Base-by-base conservation (phyloP, 176 grass and related monocot genomes). In the Aechmea fasciata region DNA sequence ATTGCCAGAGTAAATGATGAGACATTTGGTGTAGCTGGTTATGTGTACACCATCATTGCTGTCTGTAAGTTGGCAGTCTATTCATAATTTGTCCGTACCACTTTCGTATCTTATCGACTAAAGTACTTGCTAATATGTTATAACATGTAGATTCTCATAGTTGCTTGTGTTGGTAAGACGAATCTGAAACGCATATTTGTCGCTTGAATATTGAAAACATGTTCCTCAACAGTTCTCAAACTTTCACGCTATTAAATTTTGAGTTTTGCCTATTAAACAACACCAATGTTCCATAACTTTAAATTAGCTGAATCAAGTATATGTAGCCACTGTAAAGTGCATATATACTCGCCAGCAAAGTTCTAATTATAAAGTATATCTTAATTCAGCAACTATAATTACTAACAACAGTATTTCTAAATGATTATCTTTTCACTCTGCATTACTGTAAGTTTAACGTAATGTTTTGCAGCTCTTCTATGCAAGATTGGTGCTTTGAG, bases 1-100 rank as follows among this genome's bases (percentile, higher is more conserved):
- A 91, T 96, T 53, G 83, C 88, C 3, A 84, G 87, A 79, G 69
- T 86, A 19, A 84, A 74, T 26, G 92, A 96, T 51, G 51, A 69
- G 11, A 84, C 81, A 71, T 89, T 96, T 9, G 92, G 88, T 7
- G 87, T 85, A 83, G 85, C 83, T 51, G 88, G 88, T n/a, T 96
- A 96, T 74, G 78, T 77, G 20, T 96, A 96, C 48, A 89, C 92
- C 9, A 91, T 91, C 63, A 96, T 96, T 70, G 92, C 92, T 73
- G 87, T 91, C 63, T 89, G 92, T 96, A 89, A 96, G 92, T 87
- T 73, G 51, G 47, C 26, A 15, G 55, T 70, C 8, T 48, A 55
- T 20, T 19, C 69, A 49, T 51, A 10, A 11, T 10, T 17, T 9
- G 25, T 49, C 23, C 29, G 0, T 33, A 33, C 29, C 29, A 5